Evolutionary conservation across 106 monocot species (phyloP).

Genomic region (Dactylorhiza incarnata): DNA sequence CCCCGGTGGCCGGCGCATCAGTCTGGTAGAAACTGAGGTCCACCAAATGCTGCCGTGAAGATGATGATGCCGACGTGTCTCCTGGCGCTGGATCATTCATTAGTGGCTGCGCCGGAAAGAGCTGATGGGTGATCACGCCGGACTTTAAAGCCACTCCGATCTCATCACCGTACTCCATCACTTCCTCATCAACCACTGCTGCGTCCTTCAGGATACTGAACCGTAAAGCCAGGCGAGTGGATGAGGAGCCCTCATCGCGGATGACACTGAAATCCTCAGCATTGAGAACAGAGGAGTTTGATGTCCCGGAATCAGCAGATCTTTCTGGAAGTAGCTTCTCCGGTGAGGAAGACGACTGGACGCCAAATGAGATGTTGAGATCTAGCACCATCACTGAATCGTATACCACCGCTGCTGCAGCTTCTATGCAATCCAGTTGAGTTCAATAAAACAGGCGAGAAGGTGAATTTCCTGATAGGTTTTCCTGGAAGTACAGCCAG

Average conservation of each 20-base stretch:
- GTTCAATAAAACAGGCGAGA: neutral
- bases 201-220: conserved; percentile 52
- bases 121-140: conserved; percentile 21
- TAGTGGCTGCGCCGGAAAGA: conserved; percentile 13
- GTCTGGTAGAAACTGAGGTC: conserved; percentile 38
- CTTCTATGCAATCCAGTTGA: neutral
- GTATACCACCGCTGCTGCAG: neutral
- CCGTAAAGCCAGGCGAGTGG: conserved; percentile 22
- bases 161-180: conserved; percentile 4
- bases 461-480: neutral
- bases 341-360: conserved; percentile 13
- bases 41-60: conserved; percentile 19
- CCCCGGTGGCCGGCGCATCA: neutral
- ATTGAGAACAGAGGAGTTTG: conserved; percentile 75
- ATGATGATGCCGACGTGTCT: neutral
- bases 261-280: conserved; percentile 34
- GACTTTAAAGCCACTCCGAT: neutral
- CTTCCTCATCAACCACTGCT: conserved; percentile 16
- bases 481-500: conserved; percentile 21
- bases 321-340: conserved; percentile 1
- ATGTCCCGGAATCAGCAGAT: conserved; percentile 47
- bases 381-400: conserved; percentile 13
- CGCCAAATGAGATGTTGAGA: conserved; percentile 11
- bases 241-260: conserved; percentile 47
- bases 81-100: neutral